Conservation (phyloP, 2,329 filamentous ascomycete species). For the Leptographium lundbergii region DNA sequence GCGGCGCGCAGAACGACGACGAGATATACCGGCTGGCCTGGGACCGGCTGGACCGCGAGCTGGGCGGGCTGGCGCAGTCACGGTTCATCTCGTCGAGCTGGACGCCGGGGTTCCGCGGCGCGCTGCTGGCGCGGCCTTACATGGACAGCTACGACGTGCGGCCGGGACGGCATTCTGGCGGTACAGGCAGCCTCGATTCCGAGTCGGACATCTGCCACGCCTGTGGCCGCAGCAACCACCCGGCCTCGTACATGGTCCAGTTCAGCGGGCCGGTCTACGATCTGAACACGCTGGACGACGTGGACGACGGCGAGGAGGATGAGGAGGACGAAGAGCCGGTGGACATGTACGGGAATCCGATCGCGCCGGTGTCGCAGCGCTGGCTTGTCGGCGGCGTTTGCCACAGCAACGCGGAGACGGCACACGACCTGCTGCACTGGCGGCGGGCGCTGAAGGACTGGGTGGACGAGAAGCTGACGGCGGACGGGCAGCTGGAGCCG, state of each 20-base stretch:
- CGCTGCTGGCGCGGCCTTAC: constrained; percentile 52
- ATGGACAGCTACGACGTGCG: constrained; percentile 36
- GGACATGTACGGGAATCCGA: constrained; percentile 26
- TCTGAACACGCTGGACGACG: constrained; percentile 49
- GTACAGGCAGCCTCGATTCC: background rate
- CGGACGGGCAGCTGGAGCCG: constrained; percentile 43
- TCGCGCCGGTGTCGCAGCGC: constrained; percentile 23
- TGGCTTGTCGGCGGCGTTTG: constrained; percentile 28
- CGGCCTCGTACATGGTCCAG: constrained; percentile 49
- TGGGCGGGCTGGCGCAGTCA: constrained; percentile 52
- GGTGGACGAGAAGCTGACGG: constrained; percentile 49
- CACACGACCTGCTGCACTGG: constrained; percentile 66
- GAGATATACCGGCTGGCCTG: constrained; percentile 57
- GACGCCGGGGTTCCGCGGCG: constrained; percentile 51
- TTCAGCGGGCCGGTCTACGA: constrained; percentile 57
- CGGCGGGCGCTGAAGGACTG: constrained; percentile 59
- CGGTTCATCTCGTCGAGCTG: constrained; percentile 63
- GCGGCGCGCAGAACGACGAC: constrained; percentile 34
- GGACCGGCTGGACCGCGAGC: constrained; percentile 58
- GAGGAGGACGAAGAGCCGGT: constrained; percentile 24
- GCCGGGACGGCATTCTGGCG: constrained; percentile 6
- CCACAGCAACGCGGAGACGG: constrained; percentile 46
- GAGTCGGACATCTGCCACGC: constrained; percentile 46
- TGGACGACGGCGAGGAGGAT: constrained; percentile 30
- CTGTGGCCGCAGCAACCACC: constrained; percentile 57